These are phyloP conservation scores for Umbelopsis sp. DNA, from an alignment of 371 early-diverging fungal species.

Conservation along the genomic window DNA sequence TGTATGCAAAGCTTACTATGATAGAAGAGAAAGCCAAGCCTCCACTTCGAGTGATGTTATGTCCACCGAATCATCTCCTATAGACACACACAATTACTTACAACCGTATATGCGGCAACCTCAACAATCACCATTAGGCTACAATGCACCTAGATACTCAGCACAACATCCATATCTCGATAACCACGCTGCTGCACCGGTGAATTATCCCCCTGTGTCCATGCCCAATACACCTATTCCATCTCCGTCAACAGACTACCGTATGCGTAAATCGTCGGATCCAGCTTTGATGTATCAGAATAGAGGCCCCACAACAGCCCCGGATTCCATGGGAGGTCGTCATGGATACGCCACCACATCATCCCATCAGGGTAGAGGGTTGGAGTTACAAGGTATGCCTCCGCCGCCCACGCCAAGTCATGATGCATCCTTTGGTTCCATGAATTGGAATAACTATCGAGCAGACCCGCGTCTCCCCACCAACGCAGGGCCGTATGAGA, in stretches of 20 bases:
- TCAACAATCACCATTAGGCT: not conserved
- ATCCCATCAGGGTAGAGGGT: not conserved
- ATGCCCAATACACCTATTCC: constrained; percentile 13
- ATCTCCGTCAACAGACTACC: not conserved
- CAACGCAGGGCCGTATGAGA: constrained; percentile 1
- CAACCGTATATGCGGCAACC: not conserved
- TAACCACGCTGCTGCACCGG: not conserved
- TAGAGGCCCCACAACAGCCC: not conserved
- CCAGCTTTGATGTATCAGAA: constrained; percentile 6
- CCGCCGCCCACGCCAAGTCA: not conserved
- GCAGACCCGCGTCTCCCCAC: not conserved
- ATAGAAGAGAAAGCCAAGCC: constrained; percentile 2
- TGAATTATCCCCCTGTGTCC: constrained; percentile 4
- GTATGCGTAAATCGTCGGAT: not conserved
- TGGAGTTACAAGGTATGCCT: constrained; percentile 6
- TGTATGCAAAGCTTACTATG: not conserved
- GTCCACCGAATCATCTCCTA: not conserved
- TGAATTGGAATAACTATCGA: constrained; percentile 3
- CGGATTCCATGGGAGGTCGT: too few relatives aligned
- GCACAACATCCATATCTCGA: constrained; percentile 1
- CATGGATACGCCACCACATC: not conserved
- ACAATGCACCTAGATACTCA: constrained; percentile 4
- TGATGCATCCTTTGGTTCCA: not conserved
- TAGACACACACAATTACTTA: constrained; percentile 10
- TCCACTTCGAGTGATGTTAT: constrained; percentile 8